phyloP scores from a whole-genome alignment of 2,329 filamentous ascomycete species.

The Fusarium anguioides region DNA sequence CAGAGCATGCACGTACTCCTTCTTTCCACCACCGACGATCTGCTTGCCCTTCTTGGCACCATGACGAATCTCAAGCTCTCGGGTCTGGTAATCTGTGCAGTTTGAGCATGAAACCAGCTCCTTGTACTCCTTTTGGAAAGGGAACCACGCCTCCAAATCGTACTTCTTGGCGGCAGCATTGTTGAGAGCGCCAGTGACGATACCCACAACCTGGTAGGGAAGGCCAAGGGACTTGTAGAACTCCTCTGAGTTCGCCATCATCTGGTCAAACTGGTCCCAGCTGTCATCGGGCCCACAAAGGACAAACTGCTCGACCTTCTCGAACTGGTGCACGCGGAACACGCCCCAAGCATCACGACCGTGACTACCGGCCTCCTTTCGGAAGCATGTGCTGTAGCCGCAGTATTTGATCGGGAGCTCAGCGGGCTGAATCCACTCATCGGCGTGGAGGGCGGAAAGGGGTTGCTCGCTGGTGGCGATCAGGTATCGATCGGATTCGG shows the following conservation, averaged over 20 bases:
- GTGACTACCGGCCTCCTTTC: constrained; percentile 90
- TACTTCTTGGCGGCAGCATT: constrained; percentile 84
- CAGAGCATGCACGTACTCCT: constrained; percentile 93
- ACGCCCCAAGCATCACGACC: constrained; percentile 96
- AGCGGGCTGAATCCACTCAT: constrained; percentile 88
- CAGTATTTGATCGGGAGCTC: constrained; percentile 86
- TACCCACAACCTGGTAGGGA: constrained; percentile 91
- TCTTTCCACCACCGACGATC: constrained; percentile 76
- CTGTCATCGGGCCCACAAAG: constrained; percentile 88
- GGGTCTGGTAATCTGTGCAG: constrained; percentile 97
- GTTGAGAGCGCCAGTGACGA: constrained; percentile 96
- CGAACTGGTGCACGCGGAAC: constrained; percentile 98
- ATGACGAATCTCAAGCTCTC: constrained; percentile 91
- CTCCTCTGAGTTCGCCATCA: constrained; percentile 91
- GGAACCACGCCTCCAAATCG: constrained; percentile 96
- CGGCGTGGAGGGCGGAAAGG: constrained; percentile 89
- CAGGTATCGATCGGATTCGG: constrained; percentile 85
- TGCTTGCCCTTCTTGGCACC: constrained; percentile 74
- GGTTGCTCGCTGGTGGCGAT: constrained; percentile 93
- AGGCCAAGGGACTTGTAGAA: constrained; percentile 93
- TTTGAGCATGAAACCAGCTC: constrained; percentile 98
- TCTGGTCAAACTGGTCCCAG: constrained; percentile 92
- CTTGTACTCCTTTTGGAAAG: constrained; percentile 97
- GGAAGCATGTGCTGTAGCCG: constrained; percentile 94
- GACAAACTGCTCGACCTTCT: constrained; percentile 88